phyloP scores from a whole-genome alignment of 169 alveolate species.

The Eimeria nieschulzi region DNA sequence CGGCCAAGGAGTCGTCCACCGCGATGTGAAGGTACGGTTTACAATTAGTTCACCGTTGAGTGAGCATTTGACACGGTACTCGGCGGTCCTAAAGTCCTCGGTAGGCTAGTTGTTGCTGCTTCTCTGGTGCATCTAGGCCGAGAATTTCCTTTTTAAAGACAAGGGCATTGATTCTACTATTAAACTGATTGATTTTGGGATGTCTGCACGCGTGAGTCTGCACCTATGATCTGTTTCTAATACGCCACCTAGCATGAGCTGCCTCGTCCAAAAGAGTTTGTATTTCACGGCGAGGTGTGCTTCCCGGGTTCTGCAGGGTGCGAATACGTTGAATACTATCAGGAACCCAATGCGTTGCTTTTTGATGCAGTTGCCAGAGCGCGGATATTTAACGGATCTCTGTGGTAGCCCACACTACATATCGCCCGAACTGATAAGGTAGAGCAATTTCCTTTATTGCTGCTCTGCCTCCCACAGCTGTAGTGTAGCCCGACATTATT shows the following conservation, averaged over 20 bases:
- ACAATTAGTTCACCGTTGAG: not conserved
- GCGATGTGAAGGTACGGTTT: constrained; percentile 82
- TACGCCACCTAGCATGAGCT: not conserved
- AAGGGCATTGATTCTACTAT: constrained; percentile 74
- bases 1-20: constrained; percentile 82
- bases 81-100: not conserved
- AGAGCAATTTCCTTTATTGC: not conserved
- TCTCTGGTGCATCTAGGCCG: constrained; percentile 60
- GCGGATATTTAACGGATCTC: constrained; percentile 80
- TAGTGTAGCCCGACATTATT: not conserved
- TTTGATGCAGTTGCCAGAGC: constrained; percentile 60
- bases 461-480: not conserved
- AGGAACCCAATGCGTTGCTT: not conserved
- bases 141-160: constrained; percentile 71
- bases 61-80: not conserved
- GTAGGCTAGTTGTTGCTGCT: not conserved
- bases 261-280: not conserved
- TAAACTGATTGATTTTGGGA: constrained; percentile 83
- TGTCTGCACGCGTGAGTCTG: constrained; percentile 79
- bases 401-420: constrained; percentile 85
- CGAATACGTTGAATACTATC: not conserved
- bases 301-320: too few relatives aligned
- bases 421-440: constrained; percentile 83
- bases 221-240: not conserved
- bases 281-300: too few relatives aligned